phyloP scores from a whole-genome alignment of 306 rosid genomes.

The Lathyrus sativus region DNA sequence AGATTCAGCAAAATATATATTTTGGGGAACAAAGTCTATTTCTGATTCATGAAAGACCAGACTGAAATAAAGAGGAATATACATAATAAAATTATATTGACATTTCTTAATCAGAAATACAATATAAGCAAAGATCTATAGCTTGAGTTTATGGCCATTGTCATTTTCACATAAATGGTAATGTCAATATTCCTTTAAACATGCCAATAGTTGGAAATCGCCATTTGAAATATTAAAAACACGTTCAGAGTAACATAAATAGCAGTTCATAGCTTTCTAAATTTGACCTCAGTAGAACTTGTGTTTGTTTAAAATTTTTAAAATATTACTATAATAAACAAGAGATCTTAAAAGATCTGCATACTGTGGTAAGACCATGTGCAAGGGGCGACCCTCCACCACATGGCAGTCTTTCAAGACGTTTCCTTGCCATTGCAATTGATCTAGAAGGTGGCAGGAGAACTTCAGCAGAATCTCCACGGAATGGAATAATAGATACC shows the following conservation, averaged over 20 bases:
- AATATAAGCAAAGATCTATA: slow-evolving; percentile 23
- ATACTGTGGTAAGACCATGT: slow-evolving; percentile 91
- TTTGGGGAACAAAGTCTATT: slow-evolving; percentile 7
- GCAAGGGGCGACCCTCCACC: slow-evolving; percentile 99
- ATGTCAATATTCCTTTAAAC: slow-evolving; percentile 16
- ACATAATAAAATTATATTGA: slow-evolving; percentile 13
- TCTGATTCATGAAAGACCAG: slow-evolving; percentile 30
- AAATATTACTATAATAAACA: slow-evolving; percentile 19
- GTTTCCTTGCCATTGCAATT: slow-evolving; percentile 95
- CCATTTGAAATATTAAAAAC: slow-evolving; percentile 27
- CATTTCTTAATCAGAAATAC: slow-evolving; percentile 21
- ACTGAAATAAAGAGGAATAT: not conserved
- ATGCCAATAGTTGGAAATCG: slow-evolving; percentile 19
- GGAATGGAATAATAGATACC: slow-evolving; percentile 98
- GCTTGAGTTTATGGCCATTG: slow-evolving; percentile 22
- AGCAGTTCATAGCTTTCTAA: not conserved
- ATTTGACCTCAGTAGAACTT: slow-evolving; percentile 28
- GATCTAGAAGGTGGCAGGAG: slow-evolving; percentile 98
- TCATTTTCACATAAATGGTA: slow-evolving; percentile 27
- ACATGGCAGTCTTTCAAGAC: slow-evolving; percentile 97
- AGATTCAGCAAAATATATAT: slow-evolving; percentile 23
- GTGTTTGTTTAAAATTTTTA: slow-evolving; percentile 3
- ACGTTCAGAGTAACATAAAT: not conserved
- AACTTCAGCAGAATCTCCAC: slow-evolving; percentile 97
- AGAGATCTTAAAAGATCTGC: slow-evolving; percentile 39